Evolutionary conservation across 1,284 basidiomycete genomes (phyloP), one percentile per base, ranked within the genome.

Genomic region (Marasmius sp.): DNA sequence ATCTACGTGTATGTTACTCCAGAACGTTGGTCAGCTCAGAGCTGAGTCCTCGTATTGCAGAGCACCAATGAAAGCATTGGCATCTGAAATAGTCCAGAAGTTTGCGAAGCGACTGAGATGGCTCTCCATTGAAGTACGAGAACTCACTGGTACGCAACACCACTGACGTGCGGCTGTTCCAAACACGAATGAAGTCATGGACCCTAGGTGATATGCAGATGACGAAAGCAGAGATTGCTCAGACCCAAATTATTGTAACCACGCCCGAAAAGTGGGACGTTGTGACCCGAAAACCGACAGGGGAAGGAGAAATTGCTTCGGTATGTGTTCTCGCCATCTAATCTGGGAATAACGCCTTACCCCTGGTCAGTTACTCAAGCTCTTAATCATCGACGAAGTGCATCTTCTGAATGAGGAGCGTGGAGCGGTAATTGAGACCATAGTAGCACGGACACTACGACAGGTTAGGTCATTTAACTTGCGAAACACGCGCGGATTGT

Each of bases 221-320:
- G 73, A 97, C 97, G 1, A 91, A 93, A 71, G 85, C 89, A 37
- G 97, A 99, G 76, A 97, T 99, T 64, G 91, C 91, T 3, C 91
- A 94, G 74, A 99, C 97, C 14, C 97, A 99, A 72, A 93, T 99
- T 61, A 98, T 99, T 64, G 95, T 99, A 11, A 99, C 97, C 0
- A 99, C 97, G 0, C 97, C 97, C 0, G 97, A 99, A 74, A 99
- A 99, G 76, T 99, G 97, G 97, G 97, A 99, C 69, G 97, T 99
- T 0, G 97, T 99, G 0, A 99, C 97, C 7, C 84, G 97, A 63
- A 99, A 98, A 73, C 95, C 97, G 0, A 95, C 93, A 0, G 96
- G 97, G 7, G 96, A 98, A 75, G 96, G 96, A 12, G 96, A 98
- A 73, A 81, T 99, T 27, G 94, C 94, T 18, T 90, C 93, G 58